These are phyloP conservation scores for Aspergillus floridensis DNA, from an alignment of 2,329 filamentous ascomycete genomes.

Conservation along the genomic window DNA sequence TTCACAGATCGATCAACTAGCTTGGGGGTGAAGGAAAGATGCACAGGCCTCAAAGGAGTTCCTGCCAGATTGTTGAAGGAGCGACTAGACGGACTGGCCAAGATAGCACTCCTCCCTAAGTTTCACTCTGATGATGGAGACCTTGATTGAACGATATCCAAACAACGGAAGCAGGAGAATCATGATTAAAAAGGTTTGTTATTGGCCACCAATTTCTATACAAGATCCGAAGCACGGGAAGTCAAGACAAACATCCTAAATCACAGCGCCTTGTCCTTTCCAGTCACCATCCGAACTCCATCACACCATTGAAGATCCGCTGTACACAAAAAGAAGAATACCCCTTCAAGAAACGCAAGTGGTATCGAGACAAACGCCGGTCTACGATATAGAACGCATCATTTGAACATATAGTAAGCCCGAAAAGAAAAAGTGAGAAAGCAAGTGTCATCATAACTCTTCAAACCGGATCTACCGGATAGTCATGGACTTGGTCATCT, in stretches of 20 bases:
- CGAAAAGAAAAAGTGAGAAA: constrained; percentile 9
- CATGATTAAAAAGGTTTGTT: background rate
- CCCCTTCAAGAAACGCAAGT: background rate
- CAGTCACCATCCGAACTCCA: background rate
- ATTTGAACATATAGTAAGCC: background rate
- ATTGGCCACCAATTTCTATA: background rate
- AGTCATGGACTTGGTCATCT: constrained; percentile 93
- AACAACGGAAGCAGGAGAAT: too few species aligned
- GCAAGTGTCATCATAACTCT: constrained; percentile 7
- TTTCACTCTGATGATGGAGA: too few species aligned
- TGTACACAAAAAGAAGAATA: background rate
- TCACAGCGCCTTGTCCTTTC: constrained; percentile 10
- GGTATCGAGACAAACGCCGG: constrained; percentile 3
- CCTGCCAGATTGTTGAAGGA: too few species aligned
- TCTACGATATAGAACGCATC: constrained; percentile 1
- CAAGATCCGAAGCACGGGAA: constrained; percentile 1
- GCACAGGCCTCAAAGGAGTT: too few species aligned
- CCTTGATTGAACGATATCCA: too few species aligned
- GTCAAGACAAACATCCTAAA: constrained; percentile 10
- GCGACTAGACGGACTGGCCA: too few species aligned
- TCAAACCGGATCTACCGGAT: constrained; percentile 61
- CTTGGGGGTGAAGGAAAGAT: too few species aligned
- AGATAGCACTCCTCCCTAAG: too few species aligned
- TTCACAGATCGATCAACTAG: too few species aligned
- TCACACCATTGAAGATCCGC: background rate